phyloP scores from a whole-genome alignment of 805 yeast species.

The Teunomyces funiuensis region DNA sequence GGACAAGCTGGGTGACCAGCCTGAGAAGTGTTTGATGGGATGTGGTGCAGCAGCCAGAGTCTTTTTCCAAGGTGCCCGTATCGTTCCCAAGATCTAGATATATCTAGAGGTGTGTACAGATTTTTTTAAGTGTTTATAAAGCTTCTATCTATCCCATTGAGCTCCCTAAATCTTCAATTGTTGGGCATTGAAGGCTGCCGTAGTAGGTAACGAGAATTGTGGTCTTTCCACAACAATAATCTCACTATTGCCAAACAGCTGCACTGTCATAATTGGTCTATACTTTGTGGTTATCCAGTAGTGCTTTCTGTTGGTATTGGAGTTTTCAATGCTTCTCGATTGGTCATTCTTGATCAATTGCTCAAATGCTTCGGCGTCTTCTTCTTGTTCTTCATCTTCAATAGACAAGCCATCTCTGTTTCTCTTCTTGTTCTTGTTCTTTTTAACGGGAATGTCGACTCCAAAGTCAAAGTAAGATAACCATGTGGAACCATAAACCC shows the following conservation, averaged over 20 bases:
- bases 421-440: conserved; percentile 37
- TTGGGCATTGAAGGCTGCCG: conserved; percentile 66
- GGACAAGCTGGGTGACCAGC: conserved; percentile 47
- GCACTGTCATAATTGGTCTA: conserved; percentile 67
- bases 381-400: conserved; percentile 27
- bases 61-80: conserved; percentile 66
- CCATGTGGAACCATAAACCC: conserved; percentile 92
- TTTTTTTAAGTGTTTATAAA: conserved; percentile 1
- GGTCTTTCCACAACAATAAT: conserved; percentile 80
- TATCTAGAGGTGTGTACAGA: not conserved
- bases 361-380: conserved; percentile 21
- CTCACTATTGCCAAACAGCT: conserved; percentile 52
- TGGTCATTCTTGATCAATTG: conserved; percentile 30
- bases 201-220: conserved; percentile 50
- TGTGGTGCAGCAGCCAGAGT: conserved; percentile 67
- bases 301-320: conserved; percentile 30
- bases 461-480: conserved; percentile 68
- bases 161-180: conserved; percentile 46
- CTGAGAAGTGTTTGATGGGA: conserved; percentile 58
- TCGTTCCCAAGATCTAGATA: conserved; percentile 31
- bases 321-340: conserved; percentile 18
- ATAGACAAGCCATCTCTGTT: conserved; percentile 42
- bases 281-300: conserved; percentile 80
- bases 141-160: not conserved
- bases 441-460: conserved; percentile 50